Percentiles rank a stretch among this genome's conserved stretches.
phyloP scores from a whole-genome alignment of 257 asterid species.

The Nicotiana knightiana region DNA sequence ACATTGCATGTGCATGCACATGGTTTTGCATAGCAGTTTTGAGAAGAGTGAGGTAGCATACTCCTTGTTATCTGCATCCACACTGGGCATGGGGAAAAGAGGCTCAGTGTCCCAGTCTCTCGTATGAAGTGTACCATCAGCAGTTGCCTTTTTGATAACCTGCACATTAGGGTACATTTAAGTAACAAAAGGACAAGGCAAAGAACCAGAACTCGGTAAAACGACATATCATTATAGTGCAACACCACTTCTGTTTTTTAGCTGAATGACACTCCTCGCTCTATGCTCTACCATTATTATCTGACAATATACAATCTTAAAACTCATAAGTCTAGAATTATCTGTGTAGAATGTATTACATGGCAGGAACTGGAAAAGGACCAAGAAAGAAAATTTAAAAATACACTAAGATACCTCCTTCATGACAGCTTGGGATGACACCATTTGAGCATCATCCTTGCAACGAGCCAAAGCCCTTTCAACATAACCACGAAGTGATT shows the following conservation, averaged over 20 bases:
- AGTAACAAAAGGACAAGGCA: conserved; percentile 8
- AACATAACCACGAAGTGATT: conserved; percentile 92
- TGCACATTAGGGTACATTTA: conserved; percentile 17
- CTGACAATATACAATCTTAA: neutral
- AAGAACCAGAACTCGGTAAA: neutral
- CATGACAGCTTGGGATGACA: conserved; percentile 75
- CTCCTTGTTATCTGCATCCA: conserved; percentile 50
- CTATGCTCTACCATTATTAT: conserved; percentile 4
- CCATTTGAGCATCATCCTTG: conserved; percentile 74
- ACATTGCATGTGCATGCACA: neutral
- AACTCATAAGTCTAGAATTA: neutral
- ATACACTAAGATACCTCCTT: conserved; percentile 62
- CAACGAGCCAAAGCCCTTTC: conserved; percentile 98
- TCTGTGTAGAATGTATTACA: neutral
- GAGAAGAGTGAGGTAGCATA: conserved; percentile 28
- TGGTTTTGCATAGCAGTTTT: neutral
- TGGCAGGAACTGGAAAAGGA: neutral
- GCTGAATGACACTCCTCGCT: neutral
- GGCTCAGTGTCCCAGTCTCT: conserved; percentile 94
- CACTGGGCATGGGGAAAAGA: conserved; percentile 62
- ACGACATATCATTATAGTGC: conserved; percentile 4
- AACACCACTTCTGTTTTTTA: neutral
- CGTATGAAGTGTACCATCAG: conserved; percentile 74
- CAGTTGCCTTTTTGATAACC: conserved; percentile 82
- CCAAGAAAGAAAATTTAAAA: neutral